Evolutionary conservation across 306 rosid species (phyloP).

Genomic region (Phaseolus lunatus): DNA sequence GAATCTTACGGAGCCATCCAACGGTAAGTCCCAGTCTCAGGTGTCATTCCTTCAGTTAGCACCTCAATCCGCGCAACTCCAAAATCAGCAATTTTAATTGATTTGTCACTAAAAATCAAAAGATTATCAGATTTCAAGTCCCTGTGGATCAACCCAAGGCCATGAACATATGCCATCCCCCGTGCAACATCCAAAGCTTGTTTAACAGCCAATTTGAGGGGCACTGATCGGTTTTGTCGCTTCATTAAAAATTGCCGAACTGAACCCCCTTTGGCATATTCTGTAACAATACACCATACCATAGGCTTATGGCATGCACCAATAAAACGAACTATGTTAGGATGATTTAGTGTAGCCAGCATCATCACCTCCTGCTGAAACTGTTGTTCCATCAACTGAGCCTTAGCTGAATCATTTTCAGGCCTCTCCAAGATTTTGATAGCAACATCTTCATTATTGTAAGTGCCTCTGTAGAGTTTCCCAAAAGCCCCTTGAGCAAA

Average conservation of each 20-base stretch:
- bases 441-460: constrained; percentile 93
- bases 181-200: constrained; percentile 98
- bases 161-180: constrained; percentile 97
- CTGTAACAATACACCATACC: constrained; percentile 99
- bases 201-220: constrained; percentile 91
- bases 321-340: constrained; percentile 91
- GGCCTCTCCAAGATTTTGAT: constrained; percentile 98
- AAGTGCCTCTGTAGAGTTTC: constrained; percentile 92
- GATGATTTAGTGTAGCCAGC: constrained; percentile 93
- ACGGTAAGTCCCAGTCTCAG: constrained; percentile 99
- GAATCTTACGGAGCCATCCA: constrained; percentile 99
- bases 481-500: constrained; percentile 99
- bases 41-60: constrained; percentile 99
- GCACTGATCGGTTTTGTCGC: constrained; percentile 92
- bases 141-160: constrained; percentile 86
- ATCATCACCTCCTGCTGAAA: constrained; percentile 98
- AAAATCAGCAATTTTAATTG: constrained; percentile 97
- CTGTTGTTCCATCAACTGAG: constrained; percentile 94
- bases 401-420: constrained; percentile 85
- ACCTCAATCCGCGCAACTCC: constrained; percentile 99
- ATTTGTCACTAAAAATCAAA: constrained; percentile 87
- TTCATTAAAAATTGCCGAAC: constrained; percentile 84
- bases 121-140: constrained; percentile 98
- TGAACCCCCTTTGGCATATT: constrained; percentile 98
- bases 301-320: constrained; percentile 95